Percentiles rank a stretch among this genome's conserved stretches.
phyloP scores from a whole-genome alignment of 129 eudicot genomes.

The Flaveria brownii region DNA sequence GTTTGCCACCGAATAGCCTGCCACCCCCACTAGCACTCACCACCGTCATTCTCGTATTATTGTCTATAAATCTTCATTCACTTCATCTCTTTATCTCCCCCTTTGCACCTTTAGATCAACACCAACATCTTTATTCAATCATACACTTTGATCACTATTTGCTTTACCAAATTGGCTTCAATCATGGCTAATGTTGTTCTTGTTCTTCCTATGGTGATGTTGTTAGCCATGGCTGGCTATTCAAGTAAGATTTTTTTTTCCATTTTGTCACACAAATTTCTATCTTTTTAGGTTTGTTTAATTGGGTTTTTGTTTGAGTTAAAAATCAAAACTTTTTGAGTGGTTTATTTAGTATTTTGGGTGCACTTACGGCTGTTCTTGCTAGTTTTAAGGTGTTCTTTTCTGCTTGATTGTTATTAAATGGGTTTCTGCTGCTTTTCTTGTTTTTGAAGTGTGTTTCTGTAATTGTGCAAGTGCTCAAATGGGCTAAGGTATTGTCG shows the following conservation, averaged over 20 bases:
- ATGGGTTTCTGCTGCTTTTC: neutral
- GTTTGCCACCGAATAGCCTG: constrained; percentile 34
- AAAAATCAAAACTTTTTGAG: neutral
- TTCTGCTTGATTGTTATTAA: neutral
- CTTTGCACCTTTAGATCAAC: constrained; percentile 21
- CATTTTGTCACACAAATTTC: neutral
- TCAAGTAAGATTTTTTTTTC: constrained; percentile 34
- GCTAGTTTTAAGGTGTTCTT: neutral
- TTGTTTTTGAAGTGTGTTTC: neutral
- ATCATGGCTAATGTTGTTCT: constrained; percentile 38
- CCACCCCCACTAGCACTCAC: constrained; percentile 27
- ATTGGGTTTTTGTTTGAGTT: constrained; percentile 2
- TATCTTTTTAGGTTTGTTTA: neutral
- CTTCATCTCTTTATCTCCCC: constrained; percentile 19
- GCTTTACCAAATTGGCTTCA: constrained; percentile 21
- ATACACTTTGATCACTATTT: constrained; percentile 22
- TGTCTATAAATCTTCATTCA: constrained; percentile 32
- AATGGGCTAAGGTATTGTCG: neutral
- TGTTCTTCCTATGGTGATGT: constrained; percentile 22
- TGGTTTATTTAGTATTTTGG: neutral
- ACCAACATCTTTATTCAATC: constrained; percentile 15
- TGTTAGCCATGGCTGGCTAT: constrained; percentile 37
- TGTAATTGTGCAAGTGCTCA: neutral
- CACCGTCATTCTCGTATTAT: constrained; percentile 41
- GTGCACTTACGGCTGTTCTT: neutral